Conservation (phyloP, 2,329 filamentous ascomycete species). For the Xylariaceae sp. region DNA sequence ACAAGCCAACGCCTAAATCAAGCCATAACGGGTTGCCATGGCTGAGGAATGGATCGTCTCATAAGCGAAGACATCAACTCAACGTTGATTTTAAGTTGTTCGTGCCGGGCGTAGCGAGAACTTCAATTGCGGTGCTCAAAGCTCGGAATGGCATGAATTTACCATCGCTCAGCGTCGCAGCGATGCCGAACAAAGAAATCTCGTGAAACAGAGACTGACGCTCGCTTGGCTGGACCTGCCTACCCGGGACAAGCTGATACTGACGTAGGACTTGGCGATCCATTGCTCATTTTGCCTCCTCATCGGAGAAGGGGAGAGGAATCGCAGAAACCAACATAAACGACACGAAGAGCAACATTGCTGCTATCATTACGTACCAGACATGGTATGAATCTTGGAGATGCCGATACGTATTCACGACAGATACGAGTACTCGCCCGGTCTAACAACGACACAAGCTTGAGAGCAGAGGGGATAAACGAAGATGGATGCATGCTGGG, state of each 20-base stretch:
- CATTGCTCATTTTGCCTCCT: constrained; percentile 47
- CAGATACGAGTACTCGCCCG: constrained; percentile 38
- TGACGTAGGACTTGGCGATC: constrained; percentile 56
- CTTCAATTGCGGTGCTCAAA: constrained; percentile 22
- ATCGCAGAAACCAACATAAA: constrained; percentile 39
- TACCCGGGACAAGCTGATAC: constrained; percentile 41
- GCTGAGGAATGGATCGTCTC: constrained; percentile 9
- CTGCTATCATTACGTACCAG: constrained; percentile 41
- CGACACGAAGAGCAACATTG: constrained; percentile 36
- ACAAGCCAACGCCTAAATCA: background rate
- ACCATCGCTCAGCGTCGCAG: constrained; percentile 44
- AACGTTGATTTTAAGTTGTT: constrained; percentile 42
- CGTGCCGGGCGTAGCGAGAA: constrained; percentile 22
- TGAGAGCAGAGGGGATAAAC: constrained; percentile 45
- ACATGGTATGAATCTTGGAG: constrained; percentile 55
- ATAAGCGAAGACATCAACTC: background rate
- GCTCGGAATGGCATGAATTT: constrained; percentile 19
- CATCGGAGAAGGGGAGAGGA: constrained; percentile 51
- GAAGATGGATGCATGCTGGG: constrained; percentile 56
- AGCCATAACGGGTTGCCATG: background rate
- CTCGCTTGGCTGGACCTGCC: constrained; percentile 57
- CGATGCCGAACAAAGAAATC: constrained; percentile 42
- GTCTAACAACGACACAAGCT: too few species aligned
- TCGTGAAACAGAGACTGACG: constrained; percentile 37
- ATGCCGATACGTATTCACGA: constrained; percentile 56